Evolutionary conservation across 768 basidiomycete genomes (phyloP).

Genomic region (Gymnopilus dilepis): DNA sequence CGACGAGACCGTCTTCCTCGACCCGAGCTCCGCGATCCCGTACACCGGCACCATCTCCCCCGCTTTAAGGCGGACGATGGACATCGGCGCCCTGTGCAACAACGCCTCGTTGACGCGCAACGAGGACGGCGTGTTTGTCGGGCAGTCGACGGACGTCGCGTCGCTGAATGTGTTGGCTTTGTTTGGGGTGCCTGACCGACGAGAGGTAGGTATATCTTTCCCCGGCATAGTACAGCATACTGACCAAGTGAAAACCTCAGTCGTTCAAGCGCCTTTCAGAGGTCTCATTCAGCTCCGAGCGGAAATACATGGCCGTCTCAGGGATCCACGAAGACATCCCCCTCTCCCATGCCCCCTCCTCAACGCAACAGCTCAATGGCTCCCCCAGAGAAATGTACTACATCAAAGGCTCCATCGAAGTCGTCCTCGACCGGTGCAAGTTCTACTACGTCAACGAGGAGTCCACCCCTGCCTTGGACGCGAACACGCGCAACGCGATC

Average conservation of each 20-base stretch:
- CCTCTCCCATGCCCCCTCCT: constrained; percentile 27
- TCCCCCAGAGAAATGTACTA: constrained; percentile 77
- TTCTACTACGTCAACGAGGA: constrained; percentile 90
- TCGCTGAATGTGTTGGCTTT: constrained; percentile 77
- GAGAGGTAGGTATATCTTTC: constrained; percentile 55
- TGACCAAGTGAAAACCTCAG: constrained; percentile 37
- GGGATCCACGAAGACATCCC: constrained; percentile 61
- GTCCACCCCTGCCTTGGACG: constrained; percentile 83
- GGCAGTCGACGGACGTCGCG: constrained; percentile 94
- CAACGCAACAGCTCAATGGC: constrained; percentile 35
- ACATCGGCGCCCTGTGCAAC: constrained; percentile 90
- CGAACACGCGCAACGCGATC: constrained; percentile 69
- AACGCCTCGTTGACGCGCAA: constrained; percentile 72
- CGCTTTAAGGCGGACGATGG: constrained; percentile 75
- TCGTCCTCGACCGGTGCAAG: constrained; percentile 83
- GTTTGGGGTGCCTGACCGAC: constrained; percentile 71
- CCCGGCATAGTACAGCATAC: background rate
- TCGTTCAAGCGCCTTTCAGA: constrained; percentile 76
- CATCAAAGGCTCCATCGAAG: constrained; percentile 92
- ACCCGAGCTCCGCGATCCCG: constrained; percentile 50
- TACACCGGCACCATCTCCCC: constrained; percentile 51
- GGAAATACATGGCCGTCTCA: constrained; percentile 91
- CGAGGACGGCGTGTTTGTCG: constrained; percentile 76
- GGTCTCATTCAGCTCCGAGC: constrained; percentile 90
- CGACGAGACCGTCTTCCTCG: constrained; percentile 77